Evolutionary conservation across 2,329 filamentous ascomycete genomes (phyloP).

Genomic region (Pseudocercospora fijiensis): DNA sequence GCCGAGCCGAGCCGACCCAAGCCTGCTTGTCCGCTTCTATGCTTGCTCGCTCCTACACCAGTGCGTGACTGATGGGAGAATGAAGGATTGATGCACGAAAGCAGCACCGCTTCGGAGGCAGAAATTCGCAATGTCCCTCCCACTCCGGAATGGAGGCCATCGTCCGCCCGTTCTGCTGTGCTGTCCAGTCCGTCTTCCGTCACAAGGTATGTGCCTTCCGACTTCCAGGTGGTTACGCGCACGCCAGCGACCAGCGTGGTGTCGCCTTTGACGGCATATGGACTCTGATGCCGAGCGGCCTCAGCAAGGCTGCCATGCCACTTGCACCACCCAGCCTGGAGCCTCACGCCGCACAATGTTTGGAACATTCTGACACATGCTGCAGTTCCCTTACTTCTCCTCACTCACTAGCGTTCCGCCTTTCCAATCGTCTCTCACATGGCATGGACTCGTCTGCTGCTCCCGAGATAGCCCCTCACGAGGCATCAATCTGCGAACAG

Average conservation of each 20-base stretch:
- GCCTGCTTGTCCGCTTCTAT: background rate
- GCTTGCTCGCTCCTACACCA: background rate
- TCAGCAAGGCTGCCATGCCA: conserved; percentile 7
- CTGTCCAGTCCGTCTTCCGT: conserved; percentile 18
- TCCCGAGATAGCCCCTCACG: conserved; percentile 30
- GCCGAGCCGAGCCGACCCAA: no score
- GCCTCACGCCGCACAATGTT: conserved; percentile 3
- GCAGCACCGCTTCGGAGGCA: background rate
- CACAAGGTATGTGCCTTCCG: conserved; percentile 24
- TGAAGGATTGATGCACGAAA: background rate
- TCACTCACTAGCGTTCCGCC: conserved; percentile 7
- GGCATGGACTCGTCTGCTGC: conserved; percentile 10
- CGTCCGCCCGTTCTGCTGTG: conserved; percentile 28
- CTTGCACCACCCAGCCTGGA: background rate
- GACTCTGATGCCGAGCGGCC: conserved; percentile 9
- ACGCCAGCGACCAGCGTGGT: background rate
- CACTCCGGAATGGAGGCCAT: conserved; percentile 32
- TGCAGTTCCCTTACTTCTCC: conserved; percentile 19
- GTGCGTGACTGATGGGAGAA: background rate
- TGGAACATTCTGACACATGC: conserved; percentile 6
- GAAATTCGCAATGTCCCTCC: conserved; percentile 23
- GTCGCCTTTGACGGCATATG: background rate
- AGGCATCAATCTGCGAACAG: conserved; percentile 29
- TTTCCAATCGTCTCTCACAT: conserved; percentile 9
- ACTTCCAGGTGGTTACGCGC: background rate